A percentile compares a stretch with the other conserved stretches of the same genome.
phyloP scores from a whole-genome alignment of 1,139 yeast species.

The Lodderomyces elongisporus region DNA sequence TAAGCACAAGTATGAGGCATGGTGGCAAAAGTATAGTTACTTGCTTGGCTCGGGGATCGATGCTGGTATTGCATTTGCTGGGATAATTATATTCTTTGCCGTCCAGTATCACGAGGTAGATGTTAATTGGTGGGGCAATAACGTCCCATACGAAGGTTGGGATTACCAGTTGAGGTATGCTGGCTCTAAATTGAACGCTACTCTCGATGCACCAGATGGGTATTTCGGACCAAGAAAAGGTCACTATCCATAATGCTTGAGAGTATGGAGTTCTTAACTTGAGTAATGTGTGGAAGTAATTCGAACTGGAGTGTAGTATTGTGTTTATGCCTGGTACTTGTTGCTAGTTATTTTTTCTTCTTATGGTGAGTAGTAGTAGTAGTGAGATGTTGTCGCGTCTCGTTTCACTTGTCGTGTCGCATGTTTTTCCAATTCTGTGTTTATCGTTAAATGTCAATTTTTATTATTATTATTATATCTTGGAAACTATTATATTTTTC shows the following conservation, averaged over 20 bases:
- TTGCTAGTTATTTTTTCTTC: too few species aligned
- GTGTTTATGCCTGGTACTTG: too few species aligned
- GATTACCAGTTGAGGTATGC: conserved; percentile 27
- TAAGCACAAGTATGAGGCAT: conserved; percentile 35
- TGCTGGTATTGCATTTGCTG: conserved; percentile 49
- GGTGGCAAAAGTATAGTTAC: conserved; percentile 58
- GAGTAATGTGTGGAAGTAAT: too few species aligned
- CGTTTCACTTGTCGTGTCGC: too few species aligned
- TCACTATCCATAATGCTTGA: conserved; percentile 24
- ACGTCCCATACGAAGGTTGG: conserved; percentile 33
- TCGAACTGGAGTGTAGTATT: too few species aligned
- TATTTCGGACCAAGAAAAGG: conserved; percentile 44
- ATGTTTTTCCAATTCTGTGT: too few species aligned
- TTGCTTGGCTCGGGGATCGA: conserved; percentile 44
- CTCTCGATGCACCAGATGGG: conserved; percentile 28
- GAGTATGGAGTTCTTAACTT: too few species aligned
- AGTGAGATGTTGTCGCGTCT: too few species aligned
- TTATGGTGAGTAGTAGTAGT: too few species aligned
- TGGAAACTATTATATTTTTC: too few species aligned
- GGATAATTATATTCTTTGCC: conserved; percentile 48
- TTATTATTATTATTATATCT: too few species aligned
- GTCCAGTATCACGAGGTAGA: conserved; percentile 36
- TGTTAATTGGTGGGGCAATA: conserved; percentile 57
- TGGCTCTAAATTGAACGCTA: conserved; percentile 18
- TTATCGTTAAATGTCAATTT: too few species aligned